phyloP scores from a whole-genome alignment of 202 grass and related monocot genomes.

The Digitaria exilis region DNA sequence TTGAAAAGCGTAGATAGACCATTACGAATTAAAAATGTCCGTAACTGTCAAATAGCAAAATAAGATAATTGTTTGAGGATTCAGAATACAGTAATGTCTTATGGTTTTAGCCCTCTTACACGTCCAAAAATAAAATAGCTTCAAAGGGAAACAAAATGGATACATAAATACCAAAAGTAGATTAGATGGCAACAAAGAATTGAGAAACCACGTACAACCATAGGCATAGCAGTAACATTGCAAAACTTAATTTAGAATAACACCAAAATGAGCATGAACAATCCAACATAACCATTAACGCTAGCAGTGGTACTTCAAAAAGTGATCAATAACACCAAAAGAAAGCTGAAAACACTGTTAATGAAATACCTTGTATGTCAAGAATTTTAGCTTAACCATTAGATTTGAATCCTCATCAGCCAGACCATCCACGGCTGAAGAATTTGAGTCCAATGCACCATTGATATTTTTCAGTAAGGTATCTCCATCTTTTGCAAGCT shows the following conservation, averaged over 20 bases:
- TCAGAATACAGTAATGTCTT: slow-evolving; percentile 36
- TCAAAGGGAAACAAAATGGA: neutral
- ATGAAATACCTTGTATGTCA: slow-evolving; percentile 85
- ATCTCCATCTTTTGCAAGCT: slow-evolving; percentile 69
- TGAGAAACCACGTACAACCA: neutral
- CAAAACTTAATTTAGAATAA: slow-evolving; percentile 16
- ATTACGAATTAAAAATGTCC: slow-evolving; percentile 98
- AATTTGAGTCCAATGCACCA: slow-evolving; percentile 56
- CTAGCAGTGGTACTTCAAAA: slow-evolving; percentile 23
- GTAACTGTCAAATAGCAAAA: slow-evolving; percentile 57
- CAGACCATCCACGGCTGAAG: slow-evolving; percentile 55
- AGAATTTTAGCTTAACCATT: slow-evolving; percentile 98
- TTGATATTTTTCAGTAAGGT: slow-evolving; percentile 71
- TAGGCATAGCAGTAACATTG: slow-evolving; percentile 4
- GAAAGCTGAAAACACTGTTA: slow-evolving; percentile 32
- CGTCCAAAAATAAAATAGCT: slow-evolving; percentile 23
- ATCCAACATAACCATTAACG: slow-evolving; percentile 15
- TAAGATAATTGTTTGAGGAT: slow-evolving; percentile 39
- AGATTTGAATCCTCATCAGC: slow-evolving; percentile 93
- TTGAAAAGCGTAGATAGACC: slow-evolving; percentile 88
- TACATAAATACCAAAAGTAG: slow-evolving; percentile 1
- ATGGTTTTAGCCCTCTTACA: neutral
- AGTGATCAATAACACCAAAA: neutral
- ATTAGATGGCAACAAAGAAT: slow-evolving; percentile 19
- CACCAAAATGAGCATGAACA: neutral